phyloP scores from a whole-genome alignment of 1,284 basidiomycete species.

The Puccinia coronata region DNA sequence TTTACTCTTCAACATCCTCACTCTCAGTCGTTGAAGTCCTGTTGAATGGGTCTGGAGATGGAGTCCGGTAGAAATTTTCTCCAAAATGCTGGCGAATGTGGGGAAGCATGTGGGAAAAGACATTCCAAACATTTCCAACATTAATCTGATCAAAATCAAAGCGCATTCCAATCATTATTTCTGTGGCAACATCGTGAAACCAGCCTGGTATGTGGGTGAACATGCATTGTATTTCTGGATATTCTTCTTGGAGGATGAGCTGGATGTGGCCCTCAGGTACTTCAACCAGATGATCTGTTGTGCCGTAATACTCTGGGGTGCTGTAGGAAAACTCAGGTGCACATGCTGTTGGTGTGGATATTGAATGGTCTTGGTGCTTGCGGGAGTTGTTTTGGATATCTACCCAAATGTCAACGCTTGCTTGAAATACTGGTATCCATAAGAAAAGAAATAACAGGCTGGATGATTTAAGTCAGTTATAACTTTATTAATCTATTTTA shows the following conservation, averaged over 20 bases:
- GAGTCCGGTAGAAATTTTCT: too few relatives aligned
- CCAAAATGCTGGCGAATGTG: too few relatives aligned
- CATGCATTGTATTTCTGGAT: neutral
- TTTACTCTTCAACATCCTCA: too few relatives aligned
- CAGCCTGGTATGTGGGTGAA: neutral
- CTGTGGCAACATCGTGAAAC: too few relatives aligned
- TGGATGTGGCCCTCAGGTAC: neutral
- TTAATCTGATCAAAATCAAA: too few relatives aligned
- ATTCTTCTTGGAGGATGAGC: neutral
- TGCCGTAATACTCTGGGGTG: neutral
- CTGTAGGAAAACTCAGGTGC: neutral
- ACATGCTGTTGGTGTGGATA: neutral
- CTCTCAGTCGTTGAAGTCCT: too few relatives aligned
- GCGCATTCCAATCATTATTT: too few relatives aligned
- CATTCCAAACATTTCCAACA: too few relatives aligned
- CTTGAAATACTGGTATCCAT: neutral
- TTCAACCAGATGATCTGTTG: neutral
- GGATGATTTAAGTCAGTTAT: neutral
- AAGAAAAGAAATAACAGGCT: neutral
- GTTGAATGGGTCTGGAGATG: too few relatives aligned
- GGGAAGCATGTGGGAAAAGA: too few relatives aligned
- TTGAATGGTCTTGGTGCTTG: neutral
- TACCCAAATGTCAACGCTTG: neutral
- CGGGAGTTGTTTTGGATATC: neutral
- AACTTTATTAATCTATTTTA: neutral